phyloP scores from a whole-genome alignment of 768 basidiomycete species.

The Trichaptum fuscoviolaceum region DNA sequence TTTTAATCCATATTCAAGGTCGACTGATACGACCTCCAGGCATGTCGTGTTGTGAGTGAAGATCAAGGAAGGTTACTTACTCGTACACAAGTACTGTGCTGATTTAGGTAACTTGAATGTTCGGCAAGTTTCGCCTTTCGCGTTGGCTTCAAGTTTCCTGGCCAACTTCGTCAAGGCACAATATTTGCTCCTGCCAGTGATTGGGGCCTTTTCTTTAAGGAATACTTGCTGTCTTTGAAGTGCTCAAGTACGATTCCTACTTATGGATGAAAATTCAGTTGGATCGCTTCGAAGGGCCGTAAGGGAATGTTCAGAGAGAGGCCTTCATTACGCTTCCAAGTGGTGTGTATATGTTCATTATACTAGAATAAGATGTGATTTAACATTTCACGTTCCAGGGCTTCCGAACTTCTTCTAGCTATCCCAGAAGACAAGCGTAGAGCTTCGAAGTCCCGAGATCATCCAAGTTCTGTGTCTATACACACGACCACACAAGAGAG shows the following conservation, averaged over 20 bases:
- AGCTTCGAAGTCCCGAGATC: constrained; percentile 19
- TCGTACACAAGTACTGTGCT: no score
- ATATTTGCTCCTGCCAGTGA: no score
- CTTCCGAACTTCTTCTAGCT: constrained; percentile 68
- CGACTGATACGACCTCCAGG: not conserved
- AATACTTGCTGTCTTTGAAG: no score
- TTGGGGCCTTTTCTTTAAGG: no score
- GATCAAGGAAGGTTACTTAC: no score
- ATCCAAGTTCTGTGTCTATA: constrained; percentile 49
- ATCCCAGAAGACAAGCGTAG: constrained; percentile 45
- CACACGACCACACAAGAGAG: constrained; percentile 45
- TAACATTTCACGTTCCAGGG: constrained; percentile 38
- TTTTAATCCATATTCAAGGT: not conserved
- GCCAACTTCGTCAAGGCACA: no score
- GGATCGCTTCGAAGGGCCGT: constrained; percentile 55
- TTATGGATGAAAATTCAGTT: constrained; percentile 47
- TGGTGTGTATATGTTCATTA: constrained; percentile 43
- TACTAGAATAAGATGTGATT: constrained; percentile 8
- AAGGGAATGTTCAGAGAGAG: constrained; percentile 69
- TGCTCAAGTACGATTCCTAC: no score
- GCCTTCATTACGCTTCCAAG: constrained; percentile 66
- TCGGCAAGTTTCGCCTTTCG: no score
- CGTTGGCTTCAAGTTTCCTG: no score
- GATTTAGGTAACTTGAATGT: no score
- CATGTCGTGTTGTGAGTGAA: not conserved